These are phyloP conservation scores for Dillenia suffruticosa DNA, from an alignment of 164 flowering plant species.

Conservation along the genomic window DNA sequence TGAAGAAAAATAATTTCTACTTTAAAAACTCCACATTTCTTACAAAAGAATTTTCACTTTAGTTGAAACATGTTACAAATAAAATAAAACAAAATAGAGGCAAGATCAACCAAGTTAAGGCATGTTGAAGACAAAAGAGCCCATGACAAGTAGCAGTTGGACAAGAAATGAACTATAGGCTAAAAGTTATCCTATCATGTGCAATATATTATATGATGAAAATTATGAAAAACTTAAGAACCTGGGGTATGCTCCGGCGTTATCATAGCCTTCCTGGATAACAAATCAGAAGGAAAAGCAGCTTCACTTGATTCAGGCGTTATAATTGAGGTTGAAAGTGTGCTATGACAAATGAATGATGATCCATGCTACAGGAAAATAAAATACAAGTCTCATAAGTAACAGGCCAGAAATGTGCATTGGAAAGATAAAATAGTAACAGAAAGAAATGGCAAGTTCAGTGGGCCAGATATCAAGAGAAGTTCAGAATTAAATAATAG, in stretches of 20 bases:
- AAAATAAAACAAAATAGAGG: no score
- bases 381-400: neutral
- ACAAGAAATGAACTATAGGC: no score
- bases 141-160: no score
- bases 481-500: neutral
- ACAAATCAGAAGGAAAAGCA: conserved; percentile 51
- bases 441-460: neutral
- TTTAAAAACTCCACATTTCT: no score
- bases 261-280: conserved; percentile 35
- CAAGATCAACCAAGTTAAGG: no score
- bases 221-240: conserved; percentile 6
- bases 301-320: conserved; percentile 53
- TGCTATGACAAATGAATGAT: conserved; percentile 20
- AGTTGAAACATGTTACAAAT: no score
- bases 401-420: neutral
- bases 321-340: conserved; percentile 43
- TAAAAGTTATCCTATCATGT: no score
- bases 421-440: neutral
- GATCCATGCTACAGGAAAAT: conserved; percentile 17
- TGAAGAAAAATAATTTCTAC: no score
- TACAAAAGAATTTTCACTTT: no score
- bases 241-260: conserved; percentile 55
- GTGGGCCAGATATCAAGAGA: neutral
- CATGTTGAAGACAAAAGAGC: no score
- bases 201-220: neutral